Evolutionary conservation across 768 basidiomycete genomes (phyloP), one percentile per base, ranked within the genome.

Genomic region (Tylopilus felleus): DNA sequence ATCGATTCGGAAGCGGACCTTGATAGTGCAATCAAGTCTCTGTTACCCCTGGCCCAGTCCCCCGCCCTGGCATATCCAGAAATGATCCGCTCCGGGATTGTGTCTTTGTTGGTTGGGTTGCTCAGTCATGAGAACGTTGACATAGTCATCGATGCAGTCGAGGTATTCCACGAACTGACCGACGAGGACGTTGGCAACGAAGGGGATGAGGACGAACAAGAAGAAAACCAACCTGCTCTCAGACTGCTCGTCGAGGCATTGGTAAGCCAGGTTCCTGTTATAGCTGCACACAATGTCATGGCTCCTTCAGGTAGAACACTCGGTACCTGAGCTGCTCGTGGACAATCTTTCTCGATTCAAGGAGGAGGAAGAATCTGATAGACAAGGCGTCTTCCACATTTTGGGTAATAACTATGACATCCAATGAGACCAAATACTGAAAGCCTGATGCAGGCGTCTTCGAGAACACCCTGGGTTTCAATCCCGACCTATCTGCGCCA

Each of bases 1-100:
- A 98, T 99, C 62, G 97, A 98, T 69, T 98, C 97, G 1, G 97
- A 99, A 76, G 91, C 93, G 23, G 93, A 97, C 65, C 82, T 99
- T 7, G 94, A 98, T 66, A 75, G 77, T 51, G 83, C 93, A 8
- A 82, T 98, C 51, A 95, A 96, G 69, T 80, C 84, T 1, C 73
- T 99, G 43, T 77, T 97, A n/a, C 88, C 94, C 6, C 77, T 99
- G 21, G 88, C 96, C 1, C 93, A 97, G 66, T 81, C 80, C 4
- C 90, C 95, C 0, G 75, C 78, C 8, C 68, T 91, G 21, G 88
- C 93, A 55, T 99, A 97, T 68, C 88, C 93, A 22, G 94, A 98
- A 67, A 78, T 98, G 47, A 81, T 95, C 51, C 82, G 82, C 40
- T 86, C 88, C 6, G 90, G 88, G 31, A 76, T 85, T 17, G 74